Base-by-base conservation (phyloP, 2,329 filamentous ascomycete species). In the Hortaea werneckii region DNA sequence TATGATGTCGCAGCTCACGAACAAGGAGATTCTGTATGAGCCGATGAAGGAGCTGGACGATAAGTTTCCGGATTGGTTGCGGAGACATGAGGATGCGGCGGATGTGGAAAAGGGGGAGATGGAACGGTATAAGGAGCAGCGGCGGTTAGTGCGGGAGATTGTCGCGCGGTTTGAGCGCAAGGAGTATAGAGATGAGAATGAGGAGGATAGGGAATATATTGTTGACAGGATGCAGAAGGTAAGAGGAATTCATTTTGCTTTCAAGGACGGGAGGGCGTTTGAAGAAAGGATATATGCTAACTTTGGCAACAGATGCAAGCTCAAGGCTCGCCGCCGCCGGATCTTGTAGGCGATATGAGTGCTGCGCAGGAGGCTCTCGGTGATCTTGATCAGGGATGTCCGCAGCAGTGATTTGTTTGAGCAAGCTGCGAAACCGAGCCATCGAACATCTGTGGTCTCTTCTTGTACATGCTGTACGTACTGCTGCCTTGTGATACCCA, bases 1-100 rank as follows among this genome's bases (percentile, higher is more conserved):
- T 44, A 95, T 96, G 87, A 96, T 98, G 90, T 87, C 96, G 69
- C 89, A 98, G 66, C 76, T 98, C 52, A 96, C 92, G 3, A 95
- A 94, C 67, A 96, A 95, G 72, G 92, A 96, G 56, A 95, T 98
- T 52, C 69, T 98, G 42, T 96, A 96, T 64, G 90, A 98, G 69
- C 92, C 92, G 2, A 95, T 98, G 88, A 95, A 95, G 71, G 92
- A 98, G 68, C 72, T 98, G 41, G 72, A 94, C 64, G 83, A 87
- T 44, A 96, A 95, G 67, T 98, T 92, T 61, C 90, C 89, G 0
- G 80, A 69, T 2, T 98, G 92, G 90, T 75, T 98, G 64, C 77
- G 78, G 58, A 83, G 85, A 67, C 90, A 95, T 64, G 32, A 35
- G n/a, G 9, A 35, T 3, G 9, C 8, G 32, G 32, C 9, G 2